A percentile compares a stretch with the other conserved stretches of the same genome.
These are phyloP conservation scores for Pseudoperonospora humuli DNA, from an alignment of 352 stramenopile species.

Conservation along the genomic window DNA sequence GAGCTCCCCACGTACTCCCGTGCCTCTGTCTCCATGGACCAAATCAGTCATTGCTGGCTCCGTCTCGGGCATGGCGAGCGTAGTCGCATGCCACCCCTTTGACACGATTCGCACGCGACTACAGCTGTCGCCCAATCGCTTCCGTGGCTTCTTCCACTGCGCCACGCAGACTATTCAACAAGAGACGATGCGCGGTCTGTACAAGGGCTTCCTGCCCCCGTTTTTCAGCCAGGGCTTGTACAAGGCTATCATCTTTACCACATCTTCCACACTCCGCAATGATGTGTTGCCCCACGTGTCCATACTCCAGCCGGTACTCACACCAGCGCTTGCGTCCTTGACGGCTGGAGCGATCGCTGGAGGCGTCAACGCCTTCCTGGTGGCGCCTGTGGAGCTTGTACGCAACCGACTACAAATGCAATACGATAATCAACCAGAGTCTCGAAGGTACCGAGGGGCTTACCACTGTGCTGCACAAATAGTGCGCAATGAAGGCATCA, in stretches of 20 bases:
- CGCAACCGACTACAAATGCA: conserved; percentile 78
- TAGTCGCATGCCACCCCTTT: conserved; percentile 75
- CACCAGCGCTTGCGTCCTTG: conserved; percentile 35
- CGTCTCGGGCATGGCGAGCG: conserved; percentile 75
- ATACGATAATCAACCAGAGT: conserved; percentile 45
- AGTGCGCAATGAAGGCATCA: conserved; percentile 43
- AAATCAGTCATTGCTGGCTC: conserved; percentile 73
- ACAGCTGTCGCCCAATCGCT: conserved; percentile 59
- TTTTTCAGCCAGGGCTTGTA: conserved; percentile 85
- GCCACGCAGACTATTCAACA: conserved; percentile 45
- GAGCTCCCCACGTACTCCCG: conserved; percentile 8
- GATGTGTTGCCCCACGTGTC: conserved; percentile 36
- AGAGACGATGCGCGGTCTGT: conserved; percentile 61
- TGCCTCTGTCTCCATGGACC: conserved; percentile 40
- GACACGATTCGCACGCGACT: conserved; percentile 84
- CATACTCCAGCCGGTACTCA: conserved; percentile 33
- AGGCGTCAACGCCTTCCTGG: conserved; percentile 64
- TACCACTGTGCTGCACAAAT: conserved; percentile 55
- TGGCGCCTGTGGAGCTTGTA: conserved; percentile 71
- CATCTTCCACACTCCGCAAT: conserved; percentile 44
- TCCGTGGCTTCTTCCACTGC: conserved; percentile 58
- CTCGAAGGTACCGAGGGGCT: conserved; percentile 40
- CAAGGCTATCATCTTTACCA: conserved; percentile 86
- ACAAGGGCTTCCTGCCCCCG: conserved; percentile 80
- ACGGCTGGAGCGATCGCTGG: conserved; percentile 44